phyloP scores from a whole-genome alignment of 805 yeast genomes.

The Yarrowia deformans region DNA sequence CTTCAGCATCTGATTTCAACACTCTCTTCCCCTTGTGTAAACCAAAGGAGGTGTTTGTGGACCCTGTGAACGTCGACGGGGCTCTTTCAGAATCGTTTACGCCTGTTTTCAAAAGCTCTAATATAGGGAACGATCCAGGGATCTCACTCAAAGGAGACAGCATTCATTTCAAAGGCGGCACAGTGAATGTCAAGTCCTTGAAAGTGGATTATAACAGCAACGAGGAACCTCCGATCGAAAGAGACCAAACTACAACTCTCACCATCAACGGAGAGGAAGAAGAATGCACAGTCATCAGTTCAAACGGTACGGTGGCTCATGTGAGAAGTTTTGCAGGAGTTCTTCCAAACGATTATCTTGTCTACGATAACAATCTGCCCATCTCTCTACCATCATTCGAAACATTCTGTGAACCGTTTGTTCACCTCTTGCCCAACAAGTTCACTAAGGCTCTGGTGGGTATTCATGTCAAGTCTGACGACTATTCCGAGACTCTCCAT shows the following conservation, averaged over 20 bases:
- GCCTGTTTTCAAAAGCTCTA: neutral
- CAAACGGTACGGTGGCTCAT: neutral
- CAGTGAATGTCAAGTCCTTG: neutral
- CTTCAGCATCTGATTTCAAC: neutral
- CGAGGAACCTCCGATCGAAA: too few relatives aligned
- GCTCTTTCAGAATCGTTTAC: neutral
- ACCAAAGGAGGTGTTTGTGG: neutral
- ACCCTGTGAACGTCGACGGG: neutral
- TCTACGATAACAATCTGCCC: too few relatives aligned
- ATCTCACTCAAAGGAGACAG: neutral
- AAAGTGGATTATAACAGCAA: neutral
- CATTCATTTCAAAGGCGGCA: neutral
- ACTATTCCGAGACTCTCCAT: neutral
- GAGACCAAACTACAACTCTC: too few relatives aligned
- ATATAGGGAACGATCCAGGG: neutral
- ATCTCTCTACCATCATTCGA: neutral
- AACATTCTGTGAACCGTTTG: neutral
- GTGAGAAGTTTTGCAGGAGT: neutral
- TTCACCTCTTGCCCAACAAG: neutral
- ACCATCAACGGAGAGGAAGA: too few relatives aligned
- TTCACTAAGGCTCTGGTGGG: slow-evolving; percentile 4
- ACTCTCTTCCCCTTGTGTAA: neutral
- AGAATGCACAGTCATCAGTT: neutral
- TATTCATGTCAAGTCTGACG: neutral
- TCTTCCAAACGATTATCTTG: neutral